Evolutionary conservation across 2,329 filamentous ascomycete genomes (phyloP).

Genomic region (Clathrospora elynae): DNA sequence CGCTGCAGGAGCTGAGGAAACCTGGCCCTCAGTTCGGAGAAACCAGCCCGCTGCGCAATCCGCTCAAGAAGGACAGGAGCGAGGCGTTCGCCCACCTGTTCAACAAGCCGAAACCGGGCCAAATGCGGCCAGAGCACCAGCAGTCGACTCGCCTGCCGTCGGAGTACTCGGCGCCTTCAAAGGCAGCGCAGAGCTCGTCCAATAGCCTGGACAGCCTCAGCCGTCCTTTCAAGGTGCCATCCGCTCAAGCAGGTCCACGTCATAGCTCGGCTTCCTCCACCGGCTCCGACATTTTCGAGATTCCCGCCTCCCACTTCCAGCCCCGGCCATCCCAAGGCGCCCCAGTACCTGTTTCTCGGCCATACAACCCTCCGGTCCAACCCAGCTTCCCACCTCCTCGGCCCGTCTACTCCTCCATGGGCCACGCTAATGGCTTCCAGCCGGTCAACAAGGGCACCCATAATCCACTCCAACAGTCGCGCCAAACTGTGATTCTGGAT

Average conservation of each 20-base stretch:
- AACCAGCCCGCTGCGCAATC: constrained; percentile 61
- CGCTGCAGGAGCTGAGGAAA: constrained; percentile 41
- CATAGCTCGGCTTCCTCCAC: constrained; percentile 36
- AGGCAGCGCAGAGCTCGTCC: constrained; percentile 7
- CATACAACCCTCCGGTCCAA: constrained; percentile 52
- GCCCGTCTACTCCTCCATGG: constrained; percentile 60
- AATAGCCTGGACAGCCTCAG: constrained; percentile 10
- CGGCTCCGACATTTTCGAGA: constrained; percentile 44
- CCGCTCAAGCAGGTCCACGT: constrained; percentile 27
- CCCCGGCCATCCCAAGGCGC: constrained; percentile 30
- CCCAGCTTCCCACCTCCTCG: constrained; percentile 58
- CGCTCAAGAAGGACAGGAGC: constrained; percentile 47
- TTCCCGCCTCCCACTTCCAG: constrained; percentile 43
- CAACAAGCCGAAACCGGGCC: constrained; percentile 58
- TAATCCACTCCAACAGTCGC: constrained; percentile 36
- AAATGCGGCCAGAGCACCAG: constrained; percentile 58
- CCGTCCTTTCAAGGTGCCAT: constrained; percentile 22
- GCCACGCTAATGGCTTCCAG: constrained; percentile 49
- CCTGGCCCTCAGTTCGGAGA: constrained; percentile 60
- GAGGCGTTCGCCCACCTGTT: constrained; percentile 51
- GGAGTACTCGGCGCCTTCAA: constrained; percentile 17
- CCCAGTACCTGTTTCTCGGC: constrained; percentile 55
- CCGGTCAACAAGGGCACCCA: constrained; percentile 40
- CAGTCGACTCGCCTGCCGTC: constrained; percentile 39
- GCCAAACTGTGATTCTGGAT: constrained; percentile 50